These are phyloP conservation scores for Zygnema cylindricum DNA, from an alignment of 139 green algal species.

Conservation along the genomic window DNA sequence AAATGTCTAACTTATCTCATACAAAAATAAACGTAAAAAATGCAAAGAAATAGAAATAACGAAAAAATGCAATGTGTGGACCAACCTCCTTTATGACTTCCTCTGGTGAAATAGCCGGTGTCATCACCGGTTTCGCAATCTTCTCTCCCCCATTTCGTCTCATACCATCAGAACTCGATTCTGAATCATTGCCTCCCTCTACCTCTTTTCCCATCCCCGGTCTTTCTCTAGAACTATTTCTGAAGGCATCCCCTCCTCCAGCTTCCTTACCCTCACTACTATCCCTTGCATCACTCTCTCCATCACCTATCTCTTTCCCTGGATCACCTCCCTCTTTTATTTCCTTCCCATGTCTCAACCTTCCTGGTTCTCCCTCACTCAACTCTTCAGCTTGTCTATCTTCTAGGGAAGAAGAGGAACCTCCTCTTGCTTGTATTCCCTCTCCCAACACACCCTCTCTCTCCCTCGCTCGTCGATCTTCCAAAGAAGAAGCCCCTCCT, in stretches of 20 bases:
- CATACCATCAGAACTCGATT: background rate
- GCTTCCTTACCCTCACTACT: background rate
- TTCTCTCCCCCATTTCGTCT: background rate
- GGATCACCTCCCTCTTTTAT: background rate
- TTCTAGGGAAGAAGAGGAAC: background rate
- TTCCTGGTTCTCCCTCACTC: background rate
- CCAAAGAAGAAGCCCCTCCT: background rate
- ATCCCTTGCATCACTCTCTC: background rate
- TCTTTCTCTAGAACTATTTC: background rate
- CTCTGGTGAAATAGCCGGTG: slow-evolving; percentile 27
- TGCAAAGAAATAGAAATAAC: background rate
- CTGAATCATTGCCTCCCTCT: background rate
- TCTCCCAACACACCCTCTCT: background rate
- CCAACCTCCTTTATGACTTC: slow-evolving; percentile 28
- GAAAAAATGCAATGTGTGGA: background rate
- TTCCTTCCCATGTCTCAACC: background rate
- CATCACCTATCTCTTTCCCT: background rate
- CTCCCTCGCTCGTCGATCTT: background rate
- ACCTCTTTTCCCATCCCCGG: background rate
- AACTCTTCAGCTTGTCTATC: background rate
- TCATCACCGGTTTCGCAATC: slow-evolving; percentile 3
- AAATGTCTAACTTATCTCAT: too few species aligned
- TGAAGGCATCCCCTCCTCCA: background rate
- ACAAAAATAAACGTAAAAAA: background rate
- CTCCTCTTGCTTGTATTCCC: too few species aligned